Conservation (phyloP, 73 alveolate species). For the Paramecium bursaria region DNA sequence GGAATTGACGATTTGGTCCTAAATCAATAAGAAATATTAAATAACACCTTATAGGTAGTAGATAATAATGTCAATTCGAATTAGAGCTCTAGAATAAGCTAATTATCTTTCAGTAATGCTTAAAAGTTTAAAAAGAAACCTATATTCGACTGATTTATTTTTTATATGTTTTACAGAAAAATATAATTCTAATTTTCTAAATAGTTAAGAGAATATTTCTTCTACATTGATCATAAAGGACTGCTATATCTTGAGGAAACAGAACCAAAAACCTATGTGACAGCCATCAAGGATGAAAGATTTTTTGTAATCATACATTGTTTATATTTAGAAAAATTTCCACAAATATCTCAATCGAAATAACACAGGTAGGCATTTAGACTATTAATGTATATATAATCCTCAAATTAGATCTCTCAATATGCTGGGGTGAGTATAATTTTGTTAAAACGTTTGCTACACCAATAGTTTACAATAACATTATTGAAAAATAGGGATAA, state of each 20-base stretch:
- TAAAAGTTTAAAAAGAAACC: too few species aligned
- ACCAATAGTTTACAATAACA: conserved; percentile 40
- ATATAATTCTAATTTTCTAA: too few species aligned
- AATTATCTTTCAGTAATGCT: too few species aligned
- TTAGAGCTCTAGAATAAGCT: too few species aligned
- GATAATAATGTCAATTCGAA: too few species aligned
- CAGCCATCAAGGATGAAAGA: conserved; percentile 72
- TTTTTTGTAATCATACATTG: conserved; percentile 59
- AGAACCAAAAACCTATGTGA: conserved; percentile 73
- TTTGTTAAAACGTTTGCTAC: conserved; percentile 18
- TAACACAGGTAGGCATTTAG: conserved; percentile 42
- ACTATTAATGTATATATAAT: neutral
- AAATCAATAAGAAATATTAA: too few species aligned
- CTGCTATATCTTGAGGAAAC: conserved; percentile 74
- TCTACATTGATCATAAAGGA: conserved; percentile 71
- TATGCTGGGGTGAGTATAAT: conserved; percentile 60
- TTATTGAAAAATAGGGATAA: neutral
- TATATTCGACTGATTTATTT: too few species aligned
- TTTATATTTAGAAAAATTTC: conserved; percentile 22
- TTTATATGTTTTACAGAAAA: too few species aligned
- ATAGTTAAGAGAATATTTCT: conserved; percentile 65
- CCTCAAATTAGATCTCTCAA: neutral
- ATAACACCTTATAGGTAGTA: too few species aligned
- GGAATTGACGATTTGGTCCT: too few species aligned
- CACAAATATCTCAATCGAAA: neutral